These are phyloP conservation scores for Cladosporium sp. DNA, from an alignment of 2,329 filamentous ascomycete genomes.

Conservation along the genomic window DNA sequence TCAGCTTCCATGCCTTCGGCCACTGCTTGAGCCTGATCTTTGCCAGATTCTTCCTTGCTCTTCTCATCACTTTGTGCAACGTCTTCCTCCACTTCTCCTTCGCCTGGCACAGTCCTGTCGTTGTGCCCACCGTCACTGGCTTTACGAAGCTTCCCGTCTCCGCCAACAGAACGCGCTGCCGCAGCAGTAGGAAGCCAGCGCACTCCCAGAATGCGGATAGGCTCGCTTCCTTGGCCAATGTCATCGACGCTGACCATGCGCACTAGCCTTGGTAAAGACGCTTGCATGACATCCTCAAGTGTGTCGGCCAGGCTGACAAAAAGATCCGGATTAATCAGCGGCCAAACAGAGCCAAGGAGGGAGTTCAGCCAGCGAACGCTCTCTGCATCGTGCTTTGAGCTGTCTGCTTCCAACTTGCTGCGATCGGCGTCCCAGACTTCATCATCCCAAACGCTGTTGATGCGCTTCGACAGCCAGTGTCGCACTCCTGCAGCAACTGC, in stretches of 20 bases:
- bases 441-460: conserved; percentile 65
- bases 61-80: conserved; percentile 37
- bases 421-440: conserved; percentile 68
- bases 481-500: conserved; percentile 36
- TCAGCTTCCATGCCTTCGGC: conserved; percentile 67
- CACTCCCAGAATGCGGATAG: conserved; percentile 68
- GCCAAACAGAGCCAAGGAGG: conserved; percentile 68
- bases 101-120: conserved; percentile 53
- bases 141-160: conserved; percentile 58
- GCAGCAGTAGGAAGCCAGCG: conserved; percentile 72
- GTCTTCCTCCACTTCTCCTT: conserved; percentile 43
- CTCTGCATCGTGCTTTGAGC: conserved; percentile 56
- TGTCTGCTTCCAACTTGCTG: conserved; percentile 51
- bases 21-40: conserved; percentile 33
- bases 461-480: conserved; percentile 62
- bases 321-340: conserved; percentile 72
- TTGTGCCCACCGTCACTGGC: conserved; percentile 48
- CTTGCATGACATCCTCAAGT: conserved; percentile 79
- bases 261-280: conserved; percentile 66
- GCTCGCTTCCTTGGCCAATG: conserved; percentile 72
- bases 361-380: conserved; percentile 73
- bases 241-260: conserved; percentile 76
- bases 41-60: conserved; percentile 28
- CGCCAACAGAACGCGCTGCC: conserved; percentile 60
- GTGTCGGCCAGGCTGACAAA: conserved; percentile 69